A percentile compares a stretch with the other conserved stretches of the same genome.
Conservation (phyloP, 257 asterid genomes). For the Cynanchum wilfordii region DNA sequence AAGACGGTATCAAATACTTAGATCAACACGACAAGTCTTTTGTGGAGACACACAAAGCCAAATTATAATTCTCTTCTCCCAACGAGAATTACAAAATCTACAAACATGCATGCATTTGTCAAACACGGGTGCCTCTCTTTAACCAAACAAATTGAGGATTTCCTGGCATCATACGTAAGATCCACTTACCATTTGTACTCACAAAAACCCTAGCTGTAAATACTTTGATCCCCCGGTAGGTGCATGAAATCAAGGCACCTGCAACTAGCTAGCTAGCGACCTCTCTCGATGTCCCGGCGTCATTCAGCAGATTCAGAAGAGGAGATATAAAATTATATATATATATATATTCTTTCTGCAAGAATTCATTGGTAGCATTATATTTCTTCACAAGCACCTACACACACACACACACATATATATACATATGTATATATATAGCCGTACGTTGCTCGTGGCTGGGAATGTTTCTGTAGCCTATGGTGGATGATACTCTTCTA, state of each 20-base stretch:
- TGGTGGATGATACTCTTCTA: neutral
- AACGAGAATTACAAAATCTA: neutral
- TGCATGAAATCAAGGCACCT: neutral
- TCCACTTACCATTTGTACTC: neutral
- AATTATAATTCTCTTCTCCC: neutral
- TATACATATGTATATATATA: neutral
- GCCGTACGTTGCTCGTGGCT: neutral
- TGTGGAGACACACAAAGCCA: neutral
- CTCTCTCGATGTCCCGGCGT: neutral
- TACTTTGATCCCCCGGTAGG: neutral
- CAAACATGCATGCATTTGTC: neutral
- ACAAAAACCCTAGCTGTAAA: neutral
- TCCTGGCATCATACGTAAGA: neutral
- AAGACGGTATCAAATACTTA: too few relatives aligned
- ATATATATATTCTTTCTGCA: neutral
- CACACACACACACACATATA: too few relatives aligned
- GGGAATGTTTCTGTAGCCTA: neutral
- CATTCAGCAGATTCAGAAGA: neutral
- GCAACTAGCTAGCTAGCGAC: neutral
- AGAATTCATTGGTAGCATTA: neutral
- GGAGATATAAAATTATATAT: too few relatives aligned
- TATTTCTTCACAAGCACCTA: constrained; percentile 1
- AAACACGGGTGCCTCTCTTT: constrained; percentile 12
- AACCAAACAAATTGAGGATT: constrained; percentile 12
- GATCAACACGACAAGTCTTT: too few relatives aligned